Evolutionary conservation across 2,329 filamentous ascomycete species (phyloP).

Genomic region (Phaeosphaeria sp.): DNA sequence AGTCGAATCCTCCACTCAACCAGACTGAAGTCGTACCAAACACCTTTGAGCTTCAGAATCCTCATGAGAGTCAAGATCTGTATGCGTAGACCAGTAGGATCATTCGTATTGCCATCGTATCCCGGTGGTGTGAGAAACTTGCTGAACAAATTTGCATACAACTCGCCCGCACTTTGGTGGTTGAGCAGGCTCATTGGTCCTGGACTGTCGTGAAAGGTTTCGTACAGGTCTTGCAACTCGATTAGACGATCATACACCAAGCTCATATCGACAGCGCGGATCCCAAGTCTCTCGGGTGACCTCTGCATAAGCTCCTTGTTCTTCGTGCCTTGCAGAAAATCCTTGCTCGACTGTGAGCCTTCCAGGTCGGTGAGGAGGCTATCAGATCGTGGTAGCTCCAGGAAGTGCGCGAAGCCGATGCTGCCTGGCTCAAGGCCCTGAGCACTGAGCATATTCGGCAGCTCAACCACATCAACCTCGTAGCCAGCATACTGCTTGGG

Average conservation of each 20-base stretch:
- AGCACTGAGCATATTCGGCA: slow-evolving; percentile 76
- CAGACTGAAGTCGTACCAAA: slow-evolving; percentile 77
- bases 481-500: slow-evolving; percentile 34
- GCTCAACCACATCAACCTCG: slow-evolving; percentile 53
- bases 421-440: slow-evolving; percentile 75
- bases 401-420: slow-evolving; percentile 71
- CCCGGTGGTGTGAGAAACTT: slow-evolving; percentile 51
- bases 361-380: slow-evolving; percentile 64
- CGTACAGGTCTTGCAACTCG: slow-evolving; percentile 61
- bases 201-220: slow-evolving; percentile 60
- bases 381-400: slow-evolving; percentile 71
- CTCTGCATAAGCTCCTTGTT: slow-evolving; percentile 53
- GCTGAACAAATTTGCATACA: slow-evolving; percentile 53
- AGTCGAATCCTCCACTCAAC: slow-evolving; percentile 78
- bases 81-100: slow-evolving; percentile 68
- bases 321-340: slow-evolving; percentile 42
- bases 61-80: slow-evolving; percentile 74
- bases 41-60: slow-evolving; percentile 68
- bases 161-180: slow-evolving; percentile 60
- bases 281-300: slow-evolving; percentile 48
- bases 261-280: slow-evolving; percentile 41
- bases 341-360: slow-evolving; percentile 49
- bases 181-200: slow-evolving; percentile 60
- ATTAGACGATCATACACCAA: slow-evolving; percentile 45
- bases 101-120: slow-evolving; percentile 53